A percentile compares a stretch with the other conserved stretches of the same genome.
These are phyloP conservation scores for Alternaria postmessia DNA, from an alignment of 2,329 filamentous ascomycete genomes.

Conservation along the genomic window DNA sequence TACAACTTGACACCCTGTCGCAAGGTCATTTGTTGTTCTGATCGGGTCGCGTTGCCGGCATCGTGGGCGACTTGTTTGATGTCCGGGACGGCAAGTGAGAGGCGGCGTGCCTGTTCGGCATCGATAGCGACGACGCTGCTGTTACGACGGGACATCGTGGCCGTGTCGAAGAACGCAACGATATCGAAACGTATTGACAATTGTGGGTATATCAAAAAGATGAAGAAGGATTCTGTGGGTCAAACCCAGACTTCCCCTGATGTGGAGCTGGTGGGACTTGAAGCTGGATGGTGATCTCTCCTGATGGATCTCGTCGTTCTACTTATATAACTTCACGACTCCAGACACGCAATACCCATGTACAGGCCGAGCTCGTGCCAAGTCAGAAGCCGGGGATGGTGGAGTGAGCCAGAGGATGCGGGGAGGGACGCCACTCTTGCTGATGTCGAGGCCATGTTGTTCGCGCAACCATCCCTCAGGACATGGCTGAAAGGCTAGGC, in stretches of 20 bases:
- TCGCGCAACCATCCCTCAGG: slow-evolving; percentile 14
- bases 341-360: slow-evolving; percentile 20
- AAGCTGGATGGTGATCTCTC: slow-evolving; percentile 21
- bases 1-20: slow-evolving; percentile 80
- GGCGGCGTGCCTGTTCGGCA: slow-evolving; percentile 39
- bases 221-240: slow-evolving; percentile 10
- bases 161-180: slow-evolving; percentile 9
- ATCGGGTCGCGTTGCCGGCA: slow-evolving; percentile 51
- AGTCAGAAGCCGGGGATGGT: slow-evolving; percentile 25
- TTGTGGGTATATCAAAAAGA: slow-evolving; percentile 1
- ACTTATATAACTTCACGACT: slow-evolving; percentile 31
- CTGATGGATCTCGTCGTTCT: slow-evolving; percentile 23
- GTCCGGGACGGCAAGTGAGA: slow-evolving; percentile 41
- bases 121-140: slow-evolving; percentile 45
- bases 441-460: slow-evolving; percentile 14
- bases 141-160: slow-evolving; percentile 44
- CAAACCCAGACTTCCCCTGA: slow-evolving; percentile 22
- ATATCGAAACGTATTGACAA: neutral
- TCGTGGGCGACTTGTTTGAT: slow-evolving; percentile 38
- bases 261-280: slow-evolving; percentile 25
- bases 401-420: slow-evolving; percentile 35
- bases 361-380: slow-evolving; percentile 23
- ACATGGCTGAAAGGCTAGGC: slow-evolving; percentile 18
- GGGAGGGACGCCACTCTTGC: slow-evolving; percentile 28
- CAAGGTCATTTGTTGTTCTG: slow-evolving; percentile 62